Conservation (phyloP, 306 rosid species). For the Pterocarpus santalinus region DNA sequence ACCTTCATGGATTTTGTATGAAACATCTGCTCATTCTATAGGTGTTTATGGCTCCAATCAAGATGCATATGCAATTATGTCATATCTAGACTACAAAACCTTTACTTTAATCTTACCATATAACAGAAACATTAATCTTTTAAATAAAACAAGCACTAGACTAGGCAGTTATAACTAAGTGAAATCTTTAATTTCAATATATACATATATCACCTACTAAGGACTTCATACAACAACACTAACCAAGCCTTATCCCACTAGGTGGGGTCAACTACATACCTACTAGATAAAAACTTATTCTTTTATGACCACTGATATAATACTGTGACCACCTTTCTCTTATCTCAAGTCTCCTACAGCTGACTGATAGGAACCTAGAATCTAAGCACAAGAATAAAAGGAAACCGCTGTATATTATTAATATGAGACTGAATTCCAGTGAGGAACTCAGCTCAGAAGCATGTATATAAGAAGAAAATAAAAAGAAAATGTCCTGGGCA, state of each 20-base stretch:
- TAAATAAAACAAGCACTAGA: not conserved
- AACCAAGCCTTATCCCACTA: no score
- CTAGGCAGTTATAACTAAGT: not conserved
- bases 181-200: constrained; percentile 13
- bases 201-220: not conserved
- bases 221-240: no score
- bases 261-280: not conserved
- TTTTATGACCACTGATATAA: no score
- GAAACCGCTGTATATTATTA: no score
- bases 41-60: not conserved
- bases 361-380: no score
- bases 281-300: not conserved
- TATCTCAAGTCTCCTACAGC: no score
- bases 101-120: not conserved
- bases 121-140: not conserved
- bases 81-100: not conserved
- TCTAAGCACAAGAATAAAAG: no score
- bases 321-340: no score
- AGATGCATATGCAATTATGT: not conserved
- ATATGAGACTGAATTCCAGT: no score
- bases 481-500: no score
- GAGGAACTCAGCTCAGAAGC: no score
- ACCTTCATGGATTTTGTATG: constrained; percentile 10
- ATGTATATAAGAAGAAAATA: no score
- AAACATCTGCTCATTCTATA: constrained; percentile 13